phyloP scores from a whole-genome alignment of 352 stramenopile species.

The Phytophthora capsici region DNA sequence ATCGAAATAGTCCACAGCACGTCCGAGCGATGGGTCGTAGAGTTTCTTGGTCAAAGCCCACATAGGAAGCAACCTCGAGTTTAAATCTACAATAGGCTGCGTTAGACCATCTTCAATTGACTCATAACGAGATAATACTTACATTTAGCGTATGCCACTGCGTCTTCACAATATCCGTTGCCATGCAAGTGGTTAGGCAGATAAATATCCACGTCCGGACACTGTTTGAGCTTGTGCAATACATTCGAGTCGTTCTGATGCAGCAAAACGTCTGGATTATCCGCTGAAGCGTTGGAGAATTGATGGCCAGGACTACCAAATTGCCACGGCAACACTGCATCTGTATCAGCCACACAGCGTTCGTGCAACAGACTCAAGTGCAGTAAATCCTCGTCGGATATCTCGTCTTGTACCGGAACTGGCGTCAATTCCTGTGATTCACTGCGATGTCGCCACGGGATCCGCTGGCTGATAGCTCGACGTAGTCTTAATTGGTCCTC shows the following conservation, averaged over 20 bases:
- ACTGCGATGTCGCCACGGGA: constrained; percentile 18
- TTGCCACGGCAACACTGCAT: constrained; percentile 42
- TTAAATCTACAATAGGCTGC: no score
- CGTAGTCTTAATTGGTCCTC: constrained; percentile 24
- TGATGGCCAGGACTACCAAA: constrained; percentile 28
- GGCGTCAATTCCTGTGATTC: background rate
- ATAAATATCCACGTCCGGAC: constrained; percentile 70
- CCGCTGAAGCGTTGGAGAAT: constrained; percentile 4
- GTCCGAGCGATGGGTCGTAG: constrained; percentile 26
- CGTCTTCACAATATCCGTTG: constrained; percentile 77
- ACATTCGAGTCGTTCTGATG: constrained; percentile 44
- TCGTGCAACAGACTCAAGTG: constrained; percentile 46
- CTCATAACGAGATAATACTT: background rate
- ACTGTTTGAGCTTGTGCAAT: constrained; percentile 55
- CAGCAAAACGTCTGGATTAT: constrained; percentile 27
- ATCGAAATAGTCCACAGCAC: constrained; percentile 55
- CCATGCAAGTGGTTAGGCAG: constrained; percentile 43
- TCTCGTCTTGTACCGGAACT: constrained; percentile 5
- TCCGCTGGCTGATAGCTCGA: constrained; percentile 10
- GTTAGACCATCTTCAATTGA: no score
- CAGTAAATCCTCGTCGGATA: constrained; percentile 37
- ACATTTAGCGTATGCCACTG: constrained; percentile 70
- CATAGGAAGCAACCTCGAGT: constrained; percentile 45
- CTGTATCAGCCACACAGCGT: constrained; percentile 38
- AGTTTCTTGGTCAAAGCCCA: constrained; percentile 48